Evolutionary conservation across 1,139 yeast species (phyloP), one percentile per base, ranked within the genome.

Genomic region (Zygoascus sp.): DNA sequence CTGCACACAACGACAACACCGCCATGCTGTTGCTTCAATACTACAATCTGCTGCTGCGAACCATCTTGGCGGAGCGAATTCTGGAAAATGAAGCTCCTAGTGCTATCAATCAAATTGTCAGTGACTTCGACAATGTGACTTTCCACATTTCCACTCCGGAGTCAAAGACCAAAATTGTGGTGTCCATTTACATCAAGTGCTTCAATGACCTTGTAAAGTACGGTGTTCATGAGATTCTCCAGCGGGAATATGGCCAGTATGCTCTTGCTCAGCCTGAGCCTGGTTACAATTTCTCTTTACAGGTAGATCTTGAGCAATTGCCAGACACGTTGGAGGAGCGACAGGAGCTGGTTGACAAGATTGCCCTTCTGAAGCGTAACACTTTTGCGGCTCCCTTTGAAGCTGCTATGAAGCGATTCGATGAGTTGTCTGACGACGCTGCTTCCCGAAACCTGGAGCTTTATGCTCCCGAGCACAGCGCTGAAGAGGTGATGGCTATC

Each of bases 51-150:
- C 63, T 70, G 49, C 58, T 70, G 45, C 68, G 70, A 57, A 62
- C 70, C 21, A 61, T 70, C 32, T 61, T 70, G 53, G 64, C 71
- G 23, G 75, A 70, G 58, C 63, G 71, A 30, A 57, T 71, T 46
- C 58, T 71, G 47, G 67, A 62, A 10, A 77, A 66, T 13, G 58
- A 58, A 25, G 53, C 66, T 13, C 80, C 83, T 2, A 72, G 80
- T 52, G 74, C 84, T n/a, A 75, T 92, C 58, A 97, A 92, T 67
- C 80, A 97, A 65, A 80, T 92, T 55, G 80, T 92, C 54, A 83
- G 96, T 32, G 99, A 92, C 70, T 92, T 92, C 61, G 98, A 92
- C 67, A 89, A 89, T 69, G 95, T 96, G 49, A 86, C 95, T 25
- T 89, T 85, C 68, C 97, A 90, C 67, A 74, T 94, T 54, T 83